Evolutionary conservation across 495 filamentous ascomycete genomes (phyloP).

Genomic region (Aspergillus mulundensis): DNA sequence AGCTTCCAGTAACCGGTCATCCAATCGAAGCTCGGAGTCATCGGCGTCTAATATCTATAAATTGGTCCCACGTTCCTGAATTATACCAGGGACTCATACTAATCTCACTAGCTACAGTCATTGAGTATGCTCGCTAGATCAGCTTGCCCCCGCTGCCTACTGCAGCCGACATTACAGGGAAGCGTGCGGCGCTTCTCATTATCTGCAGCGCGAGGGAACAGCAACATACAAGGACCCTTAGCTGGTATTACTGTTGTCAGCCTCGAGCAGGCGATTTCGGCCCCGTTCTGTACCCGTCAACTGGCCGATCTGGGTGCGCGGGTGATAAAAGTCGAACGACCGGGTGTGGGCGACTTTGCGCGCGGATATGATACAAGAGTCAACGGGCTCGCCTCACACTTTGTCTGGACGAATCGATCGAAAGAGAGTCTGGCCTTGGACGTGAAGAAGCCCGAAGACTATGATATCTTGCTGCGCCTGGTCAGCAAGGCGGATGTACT

Average conservation of each 20-base stretch:
- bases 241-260: constrained; percentile 48
- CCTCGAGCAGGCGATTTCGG: constrained; percentile 50
- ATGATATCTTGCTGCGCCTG: constrained; percentile 39
- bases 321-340: constrained; percentile 51
- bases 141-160: not conserved
- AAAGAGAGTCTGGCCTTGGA: constrained; percentile 50
- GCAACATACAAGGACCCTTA: constrained; percentile 26
- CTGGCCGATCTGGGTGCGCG: constrained; percentile 49
- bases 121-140: not conserved
- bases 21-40: not conserved
- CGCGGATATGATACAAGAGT: constrained; percentile 46
- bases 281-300: constrained; percentile 50
- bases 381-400: constrained; percentile 46
- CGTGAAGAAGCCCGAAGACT: constrained; percentile 39
- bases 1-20: not conserved
- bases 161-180: not conserved
- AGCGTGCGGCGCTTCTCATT: not conserved
- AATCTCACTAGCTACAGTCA: not conserved
- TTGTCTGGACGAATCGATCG: constrained; percentile 51
- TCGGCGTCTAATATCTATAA: not conserved
- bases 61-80: not conserved
- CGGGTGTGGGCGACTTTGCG: constrained; percentile 47
- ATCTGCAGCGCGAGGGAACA: not conserved
- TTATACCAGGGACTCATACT: not conserved
- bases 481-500: constrained; percentile 45